Evolutionary conservation across 495 filamentous ascomycete genomes (phyloP), one percentile per base, ranked within the genome.

Genomic region (Viridothelium virens): DNA sequence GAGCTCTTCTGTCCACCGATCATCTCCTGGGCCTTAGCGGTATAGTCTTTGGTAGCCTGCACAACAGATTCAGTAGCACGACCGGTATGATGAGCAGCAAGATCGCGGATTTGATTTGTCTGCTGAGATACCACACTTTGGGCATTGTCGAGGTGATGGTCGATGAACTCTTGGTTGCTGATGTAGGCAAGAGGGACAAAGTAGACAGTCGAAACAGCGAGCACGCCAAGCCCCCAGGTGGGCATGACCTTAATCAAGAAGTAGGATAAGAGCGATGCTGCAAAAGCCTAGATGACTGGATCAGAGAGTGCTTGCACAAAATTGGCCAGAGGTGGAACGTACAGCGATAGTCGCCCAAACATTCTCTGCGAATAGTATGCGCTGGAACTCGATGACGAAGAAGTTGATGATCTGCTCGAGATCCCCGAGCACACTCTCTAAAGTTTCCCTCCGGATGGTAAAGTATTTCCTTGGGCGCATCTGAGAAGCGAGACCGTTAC

Each of bases 361-460:
- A 73, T 97, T 97, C 86, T 99, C 94, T 63, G 87, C 94, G 70
- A 96, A 99, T 64, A 97, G 70, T 72, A 99, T 85, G 67, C 95
- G 87, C 84, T 99, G 94, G 75, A 90, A 87, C 79, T 99, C 94
- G 69, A 99, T 91, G 69, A 96, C 83, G 79, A 97, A 91, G 80
- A 99, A 99, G 83, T 99, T 96, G 78, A 92, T 79, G 61, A 99
- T 81, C 77, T 97, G 92, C 75, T 93, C 89, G 38, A 93, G 74
- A 73, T 97, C 94, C 68, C 91, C 92, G 63, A 92, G 81, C 16
- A 91, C 72, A 64, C 82, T 79, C 71, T 97, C 91, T 14, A 96
- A 79, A 9, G 89, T 90, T 70, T 94, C 90, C 71, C 89, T 85
- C 10, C 92, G 87, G 47, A 99, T 81, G 36, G 91, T 96, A 78